These are phyloP conservation scores for Dictyostelium citrinum DNA, from an alignment of 78 protist genomes.

Conservation along the genomic window DNA sequence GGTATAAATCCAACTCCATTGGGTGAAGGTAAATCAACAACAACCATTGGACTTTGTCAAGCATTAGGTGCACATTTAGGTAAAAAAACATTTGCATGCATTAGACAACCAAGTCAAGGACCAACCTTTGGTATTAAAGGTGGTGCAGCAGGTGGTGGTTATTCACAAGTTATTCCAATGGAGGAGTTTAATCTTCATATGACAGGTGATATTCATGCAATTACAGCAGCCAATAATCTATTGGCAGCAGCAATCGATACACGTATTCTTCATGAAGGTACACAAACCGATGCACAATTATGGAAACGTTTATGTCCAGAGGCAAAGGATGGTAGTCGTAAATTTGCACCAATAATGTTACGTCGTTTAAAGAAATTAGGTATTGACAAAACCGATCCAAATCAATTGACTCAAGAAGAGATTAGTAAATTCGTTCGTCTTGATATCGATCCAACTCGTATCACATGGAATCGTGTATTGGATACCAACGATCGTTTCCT, in stretches of 20 bases:
- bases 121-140: slow-evolving; percentile 98
- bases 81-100: slow-evolving; percentile 85
- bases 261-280: slow-evolving; percentile 94
- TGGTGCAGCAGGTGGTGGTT: slow-evolving; percentile 98
- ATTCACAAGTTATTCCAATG: slow-evolving; percentile 97
- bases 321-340: slow-evolving; percentile 61
- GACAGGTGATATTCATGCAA: slow-evolving; percentile 99
- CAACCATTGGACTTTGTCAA: slow-evolving; percentile 97
- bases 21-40: slow-evolving; percentile 98
- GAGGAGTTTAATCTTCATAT: slow-evolving; percentile 97
- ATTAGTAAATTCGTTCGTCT: slow-evolving; percentile 90
- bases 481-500: slow-evolving; percentile 96
- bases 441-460: slow-evolving; percentile 94
- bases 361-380: slow-evolving; percentile 91
- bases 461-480: slow-evolving; percentile 97
- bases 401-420: slow-evolving; percentile 86
- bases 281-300: slow-evolving; percentile 88
- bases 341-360: slow-evolving; percentile 88
- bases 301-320: slow-evolving; percentile 88
- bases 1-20: slow-evolving; percentile 98
- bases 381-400: slow-evolving; percentile 88
- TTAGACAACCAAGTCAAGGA: slow-evolving; percentile 97
- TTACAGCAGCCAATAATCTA: slow-evolving; percentile 98
- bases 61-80: slow-evolving; percentile 96
- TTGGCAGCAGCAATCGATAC: slow-evolving; percentile 98